Evolutionary conservation across 2,329 filamentous ascomycete species (phyloP).

Genomic region (Cladophialophora chaetospira): DNA sequence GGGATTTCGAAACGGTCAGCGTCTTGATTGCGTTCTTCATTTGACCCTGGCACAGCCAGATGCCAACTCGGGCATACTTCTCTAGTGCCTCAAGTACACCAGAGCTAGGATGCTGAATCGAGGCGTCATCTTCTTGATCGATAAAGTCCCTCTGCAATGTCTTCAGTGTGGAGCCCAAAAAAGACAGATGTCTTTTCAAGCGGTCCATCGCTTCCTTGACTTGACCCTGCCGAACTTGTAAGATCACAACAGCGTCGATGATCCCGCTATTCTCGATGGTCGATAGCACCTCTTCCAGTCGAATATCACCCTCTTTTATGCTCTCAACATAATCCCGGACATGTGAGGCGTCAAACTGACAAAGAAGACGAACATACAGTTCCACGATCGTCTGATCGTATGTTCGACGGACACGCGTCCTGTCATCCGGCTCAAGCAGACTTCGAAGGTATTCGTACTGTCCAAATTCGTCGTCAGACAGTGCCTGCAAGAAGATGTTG

Average conservation of each 20-base stretch:
- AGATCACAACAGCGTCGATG: constrained; percentile 86
- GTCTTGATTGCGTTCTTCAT: constrained; percentile 50
- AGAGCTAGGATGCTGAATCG: constrained; percentile 66
- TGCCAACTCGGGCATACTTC: constrained; percentile 89
- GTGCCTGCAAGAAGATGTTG: constrained; percentile 62
- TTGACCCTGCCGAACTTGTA: constrained; percentile 87
- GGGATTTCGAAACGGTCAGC: constrained; percentile 38
- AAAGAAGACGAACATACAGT: constrained; percentile 88
- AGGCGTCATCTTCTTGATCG: constrained; percentile 58
- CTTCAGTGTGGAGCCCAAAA: constrained; percentile 72
- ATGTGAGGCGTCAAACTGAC: constrained; percentile 75
- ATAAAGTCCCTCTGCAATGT: constrained; percentile 41
- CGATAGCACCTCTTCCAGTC: constrained; percentile 77
- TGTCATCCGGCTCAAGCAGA: constrained; percentile 63
- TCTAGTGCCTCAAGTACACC: constrained; percentile 77
- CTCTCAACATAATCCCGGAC: constrained; percentile 82
- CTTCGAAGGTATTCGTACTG: constrained; percentile 78
- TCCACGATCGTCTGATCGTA: constrained; percentile 67
- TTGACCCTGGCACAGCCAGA: constrained; percentile 92
- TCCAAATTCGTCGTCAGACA: constrained; percentile 61
- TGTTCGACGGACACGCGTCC: constrained; percentile 17
- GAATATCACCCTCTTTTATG: constrained; percentile 74
- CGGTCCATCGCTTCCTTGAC: constrained; percentile 80
- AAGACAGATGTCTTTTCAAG: constrained; percentile 76
- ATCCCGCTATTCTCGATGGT: constrained; percentile 87